Base-by-base conservation (phyloP, 1,284 basidiomycete species). In the Puccinia polysora region DNA sequence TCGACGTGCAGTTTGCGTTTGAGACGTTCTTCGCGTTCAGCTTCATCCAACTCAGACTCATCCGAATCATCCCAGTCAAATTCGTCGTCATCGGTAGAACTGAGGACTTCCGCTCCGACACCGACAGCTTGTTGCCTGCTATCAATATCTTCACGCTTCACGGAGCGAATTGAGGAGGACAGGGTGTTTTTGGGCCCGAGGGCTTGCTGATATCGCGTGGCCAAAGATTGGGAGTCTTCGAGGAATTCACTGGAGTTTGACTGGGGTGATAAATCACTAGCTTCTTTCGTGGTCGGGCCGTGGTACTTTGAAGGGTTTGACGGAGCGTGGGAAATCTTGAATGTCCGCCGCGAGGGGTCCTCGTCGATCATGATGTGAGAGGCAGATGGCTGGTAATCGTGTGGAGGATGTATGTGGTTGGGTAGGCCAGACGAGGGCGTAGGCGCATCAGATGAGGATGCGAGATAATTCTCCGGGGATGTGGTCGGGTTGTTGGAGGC, bases 61-160 rank as follows among this genome's bases (percentile, higher is more conserved):
- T 40, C 68, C 5, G 68, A 65, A 23, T 58, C 38, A 52, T 73
- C 50, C 63, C 63, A 73, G 58, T 65, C 55, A n/a, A 65, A 65
- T 3, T 47, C 36, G n/a, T 63, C 47, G 4, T 63, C 69, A 43
- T 70, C 68, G 30, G 62, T 49, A 2, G 62, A 34, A 36, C 47
- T 49, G 20, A 50, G 49, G 7, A 50, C 12, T 30, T 64, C 45
- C 20, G 62, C 62, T 15, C 28, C 62, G 23, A 50, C 45, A 10
- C 62, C 62, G 4, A 64, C 30, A 32, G 47, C n/a, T 30, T 64
- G 47, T 45, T 64, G 62, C 18, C 62, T 47, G 30, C 25, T 64
- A 12, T 20, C 18, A n/a, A 50, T 4, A 12, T 49, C 36, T 2
- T 50, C n/a, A 30, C 45, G 34, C 47, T 64, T 64, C 6, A 28